phyloP scores from a whole-genome alignment of 2,329 filamentous ascomycete species.

The Pestalotiopsis sp. region DNA sequence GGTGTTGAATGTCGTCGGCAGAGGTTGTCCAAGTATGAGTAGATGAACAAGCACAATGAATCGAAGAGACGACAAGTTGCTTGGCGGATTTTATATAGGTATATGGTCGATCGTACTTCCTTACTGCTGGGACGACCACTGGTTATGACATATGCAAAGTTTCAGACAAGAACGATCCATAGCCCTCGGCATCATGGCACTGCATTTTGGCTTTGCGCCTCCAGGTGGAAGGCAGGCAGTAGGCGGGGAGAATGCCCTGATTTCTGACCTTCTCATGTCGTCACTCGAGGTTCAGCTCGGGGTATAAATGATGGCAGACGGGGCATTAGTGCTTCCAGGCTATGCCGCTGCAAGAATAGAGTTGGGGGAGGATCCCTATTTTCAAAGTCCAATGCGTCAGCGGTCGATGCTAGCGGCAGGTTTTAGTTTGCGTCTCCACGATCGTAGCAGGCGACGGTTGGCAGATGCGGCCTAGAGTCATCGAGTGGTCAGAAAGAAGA shows the following conservation, averaged over 20 bases:
- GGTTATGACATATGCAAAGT: not conserved
- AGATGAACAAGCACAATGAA: not conserved
- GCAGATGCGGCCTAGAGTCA: not conserved
- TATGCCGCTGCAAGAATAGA: not conserved
- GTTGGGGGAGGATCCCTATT: not conserved
- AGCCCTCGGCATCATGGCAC: not conserved
- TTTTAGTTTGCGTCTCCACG: not conserved
- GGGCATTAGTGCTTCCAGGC: not conserved
- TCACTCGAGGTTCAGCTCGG: not conserved
- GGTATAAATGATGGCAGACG: not conserved
- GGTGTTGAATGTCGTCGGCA: not conserved
- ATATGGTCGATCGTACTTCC: too few relatives aligned
- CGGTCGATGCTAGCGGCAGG: constrained; percentile 1
- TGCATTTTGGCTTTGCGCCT: not conserved
- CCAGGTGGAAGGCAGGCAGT: not conserved
- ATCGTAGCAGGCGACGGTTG: not conserved
- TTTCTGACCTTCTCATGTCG: not conserved
- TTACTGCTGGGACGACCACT: too few relatives aligned
- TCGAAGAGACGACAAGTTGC: too few relatives aligned
- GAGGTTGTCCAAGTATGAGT: not conserved
- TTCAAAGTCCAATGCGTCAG: not conserved
- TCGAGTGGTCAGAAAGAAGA: not conserved
- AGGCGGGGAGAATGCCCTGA: not conserved
- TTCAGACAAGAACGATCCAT: not conserved
- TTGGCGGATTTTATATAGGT: too few relatives aligned